These are phyloP conservation scores for Sutorius eximius DNA, from an alignment of 1,284 basidiomycete genomes.

Conservation along the genomic window DNA sequence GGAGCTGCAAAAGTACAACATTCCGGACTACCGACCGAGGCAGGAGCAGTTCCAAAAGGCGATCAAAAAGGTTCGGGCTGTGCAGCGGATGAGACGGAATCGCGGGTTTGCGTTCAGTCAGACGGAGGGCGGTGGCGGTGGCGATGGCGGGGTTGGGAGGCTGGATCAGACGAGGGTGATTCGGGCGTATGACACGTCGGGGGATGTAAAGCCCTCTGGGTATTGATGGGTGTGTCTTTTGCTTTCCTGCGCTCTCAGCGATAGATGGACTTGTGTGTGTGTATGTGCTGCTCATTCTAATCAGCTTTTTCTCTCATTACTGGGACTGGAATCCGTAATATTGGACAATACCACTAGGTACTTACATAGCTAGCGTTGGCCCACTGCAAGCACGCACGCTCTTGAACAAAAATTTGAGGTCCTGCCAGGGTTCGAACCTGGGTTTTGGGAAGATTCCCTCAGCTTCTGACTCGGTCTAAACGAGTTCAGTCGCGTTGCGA, in stretches of 20 bases:
- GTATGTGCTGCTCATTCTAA: neutral
- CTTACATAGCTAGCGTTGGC: no score
- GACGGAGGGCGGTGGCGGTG: conserved; percentile 82
- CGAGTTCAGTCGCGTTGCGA: no score
- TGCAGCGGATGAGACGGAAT: conserved; percentile 91
- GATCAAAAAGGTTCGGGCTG: conserved; percentile 96
- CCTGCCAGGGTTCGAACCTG: conserved; percentile 33
- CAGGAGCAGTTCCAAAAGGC: conserved; percentile 99
- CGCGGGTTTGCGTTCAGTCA: conserved; percentile 97
- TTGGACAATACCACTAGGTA: no score
- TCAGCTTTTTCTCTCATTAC: neutral
- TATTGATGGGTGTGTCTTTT: conserved; percentile 42
- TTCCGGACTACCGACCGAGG: conserved; percentile 94
- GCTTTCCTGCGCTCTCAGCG: neutral
- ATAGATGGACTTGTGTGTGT: neutral
- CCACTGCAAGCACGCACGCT: no score
- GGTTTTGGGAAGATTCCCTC: conserved; percentile 21
- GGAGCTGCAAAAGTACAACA: conserved; percentile 96
- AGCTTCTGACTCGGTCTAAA: no score
- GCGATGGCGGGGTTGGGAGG: conserved; percentile 37
- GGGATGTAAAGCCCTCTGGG: conserved; percentile 66
- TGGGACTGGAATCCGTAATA: neutral
- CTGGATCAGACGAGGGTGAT: conserved; percentile 84
- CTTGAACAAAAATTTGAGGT: conserved; percentile 1
- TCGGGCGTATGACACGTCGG: conserved; percentile 87